Percentiles rank a stretch among this genome's conserved stretches.
These are phyloP conservation scores for Teunomyces pallodes DNA, from an alignment of 805 yeast genomes.

Conservation along the genomic window DNA sequence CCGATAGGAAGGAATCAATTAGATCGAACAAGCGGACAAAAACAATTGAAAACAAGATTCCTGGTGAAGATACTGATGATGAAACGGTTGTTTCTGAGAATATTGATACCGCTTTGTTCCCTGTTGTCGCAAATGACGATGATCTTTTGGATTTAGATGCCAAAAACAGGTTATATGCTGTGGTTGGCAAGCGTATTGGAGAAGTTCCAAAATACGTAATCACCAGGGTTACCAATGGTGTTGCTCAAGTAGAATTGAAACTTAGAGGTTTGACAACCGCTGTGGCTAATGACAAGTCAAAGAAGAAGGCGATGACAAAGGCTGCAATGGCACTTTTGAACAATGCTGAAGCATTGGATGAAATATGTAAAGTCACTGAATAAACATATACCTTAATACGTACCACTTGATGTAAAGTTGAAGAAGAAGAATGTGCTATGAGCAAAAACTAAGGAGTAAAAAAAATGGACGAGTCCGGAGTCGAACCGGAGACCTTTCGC, in stretches of 20 bases:
- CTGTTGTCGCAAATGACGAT: conserved; percentile 26
- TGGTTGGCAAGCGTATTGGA: conserved; percentile 33
- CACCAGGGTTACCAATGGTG: conserved; percentile 5
- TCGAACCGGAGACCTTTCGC: conserved; percentile 80
- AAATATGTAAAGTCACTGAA: conserved; percentile 6
- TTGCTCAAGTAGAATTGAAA: conserved; percentile 20
- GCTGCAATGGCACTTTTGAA: conserved; percentile 39
- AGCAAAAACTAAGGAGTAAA: conserved; percentile 15
- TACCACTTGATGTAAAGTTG: neutral
- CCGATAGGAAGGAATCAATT: conserved; percentile 18
- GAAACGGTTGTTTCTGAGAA: conserved; percentile 15
- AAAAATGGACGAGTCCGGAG: conserved; percentile 68
- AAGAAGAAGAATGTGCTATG: no score
- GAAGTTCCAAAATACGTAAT: conserved; percentile 32
- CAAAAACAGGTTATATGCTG: conserved; percentile 39
- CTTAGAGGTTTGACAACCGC: conserved; percentile 30
- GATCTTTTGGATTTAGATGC: conserved; percentile 32
- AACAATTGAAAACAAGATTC: conserved; percentile 4
- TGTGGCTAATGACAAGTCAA: conserved; percentile 31
- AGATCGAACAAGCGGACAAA: conserved; percentile 9
- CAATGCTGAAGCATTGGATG: conserved; percentile 16
- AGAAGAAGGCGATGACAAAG: conserved; percentile 39
- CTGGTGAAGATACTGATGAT: conserved; percentile 3
- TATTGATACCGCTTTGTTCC: conserved; percentile 17
- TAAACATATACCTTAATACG: neutral